A percentile compares a stretch with the other conserved stretches of the same genome.
phyloP scores from a whole-genome alignment of 208 protist species.

The Polymyxa betae region DNA sequence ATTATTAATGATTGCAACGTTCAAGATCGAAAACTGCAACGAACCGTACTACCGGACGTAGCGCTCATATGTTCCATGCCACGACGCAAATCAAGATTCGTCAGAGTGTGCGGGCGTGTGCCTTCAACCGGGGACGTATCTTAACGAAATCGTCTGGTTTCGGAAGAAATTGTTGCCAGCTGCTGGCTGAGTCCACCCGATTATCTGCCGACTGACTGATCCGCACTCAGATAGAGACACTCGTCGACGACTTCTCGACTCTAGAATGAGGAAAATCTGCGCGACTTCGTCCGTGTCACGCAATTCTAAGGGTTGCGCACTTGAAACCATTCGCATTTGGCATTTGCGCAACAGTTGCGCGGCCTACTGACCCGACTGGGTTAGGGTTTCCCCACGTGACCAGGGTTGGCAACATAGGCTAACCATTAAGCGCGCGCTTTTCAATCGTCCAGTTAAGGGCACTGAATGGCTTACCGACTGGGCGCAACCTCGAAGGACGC shows the following conservation, averaged over 20 bases:
- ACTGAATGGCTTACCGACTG: too few species aligned
- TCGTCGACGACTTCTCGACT: background rate
- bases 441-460: too few species aligned
- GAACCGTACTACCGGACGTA: background rate
- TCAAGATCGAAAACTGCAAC: background rate
- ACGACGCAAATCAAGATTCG: background rate
- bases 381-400: too few species aligned
- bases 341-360: too few species aligned
- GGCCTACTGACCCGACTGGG: too few species aligned
- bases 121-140: background rate
- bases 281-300: background rate
- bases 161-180: background rate
- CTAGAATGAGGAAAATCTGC: background rate
- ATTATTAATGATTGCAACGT: background rate
- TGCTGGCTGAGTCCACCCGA: background rate
- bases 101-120: background rate
- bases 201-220: too few species aligned
- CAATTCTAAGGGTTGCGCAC: background rate
- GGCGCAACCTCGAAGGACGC: too few species aligned
- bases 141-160: background rate
- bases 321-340: too few species aligned
- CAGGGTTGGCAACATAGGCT: too few species aligned
- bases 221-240: background rate
- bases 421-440: too few species aligned
- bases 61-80: constrained; percentile 20